phyloP scores from a whole-genome alignment of 2,329 filamentous ascomycete species.

The Trichophyton rubrum region DNA sequence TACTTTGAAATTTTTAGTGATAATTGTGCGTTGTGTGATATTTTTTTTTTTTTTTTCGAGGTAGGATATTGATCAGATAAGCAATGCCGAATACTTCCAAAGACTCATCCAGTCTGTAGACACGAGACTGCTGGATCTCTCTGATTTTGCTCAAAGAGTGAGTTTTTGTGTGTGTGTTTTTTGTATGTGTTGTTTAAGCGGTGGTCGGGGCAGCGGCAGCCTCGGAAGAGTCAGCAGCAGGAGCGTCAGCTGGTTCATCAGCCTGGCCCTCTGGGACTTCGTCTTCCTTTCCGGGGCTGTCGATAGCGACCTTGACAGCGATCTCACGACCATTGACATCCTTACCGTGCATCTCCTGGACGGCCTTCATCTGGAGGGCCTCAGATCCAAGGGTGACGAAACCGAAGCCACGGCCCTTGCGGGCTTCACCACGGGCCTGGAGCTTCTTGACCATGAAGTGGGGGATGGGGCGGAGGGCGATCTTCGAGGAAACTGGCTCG shows the following conservation, averaged over 20 bases:
- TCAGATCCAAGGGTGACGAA: slow-evolving; percentile 94
- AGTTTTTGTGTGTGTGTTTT: background rate
- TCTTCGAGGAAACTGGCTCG: slow-evolving; percentile 89
- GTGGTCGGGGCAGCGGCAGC: slow-evolving; percentile 27
- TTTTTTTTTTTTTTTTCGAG: background rate
- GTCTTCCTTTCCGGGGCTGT: slow-evolving; percentile 98
- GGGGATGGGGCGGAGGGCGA: slow-evolving; percentile 93
- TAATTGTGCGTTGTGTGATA: background rate
- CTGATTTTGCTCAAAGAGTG: slow-evolving; percentile 11
- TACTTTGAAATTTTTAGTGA: background rate
- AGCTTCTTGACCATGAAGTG: slow-evolving; percentile 99
- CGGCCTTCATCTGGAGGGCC: slow-evolving; percentile 94
- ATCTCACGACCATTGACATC: slow-evolving; percentile 98
- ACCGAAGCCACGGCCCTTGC: slow-evolving; percentile 97
- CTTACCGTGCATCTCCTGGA: slow-evolving; percentile 97
- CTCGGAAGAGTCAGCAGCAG: slow-evolving; percentile 24
- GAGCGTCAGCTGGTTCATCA: slow-evolving; percentile 24
- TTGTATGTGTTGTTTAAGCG: slow-evolving; percentile 13
- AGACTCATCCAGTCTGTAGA: background rate
- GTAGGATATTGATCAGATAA: slow-evolving; percentile 3
- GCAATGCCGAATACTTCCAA: slow-evolving; percentile 1
- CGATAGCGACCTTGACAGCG: slow-evolving; percentile 98
- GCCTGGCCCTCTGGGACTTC: slow-evolving; percentile 45
- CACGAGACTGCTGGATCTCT: background rate
- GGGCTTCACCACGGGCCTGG: slow-evolving; percentile 90